Evolutionary conservation across 345 rosid genomes (phyloP).

Genomic region (Acer campestre): DNA sequence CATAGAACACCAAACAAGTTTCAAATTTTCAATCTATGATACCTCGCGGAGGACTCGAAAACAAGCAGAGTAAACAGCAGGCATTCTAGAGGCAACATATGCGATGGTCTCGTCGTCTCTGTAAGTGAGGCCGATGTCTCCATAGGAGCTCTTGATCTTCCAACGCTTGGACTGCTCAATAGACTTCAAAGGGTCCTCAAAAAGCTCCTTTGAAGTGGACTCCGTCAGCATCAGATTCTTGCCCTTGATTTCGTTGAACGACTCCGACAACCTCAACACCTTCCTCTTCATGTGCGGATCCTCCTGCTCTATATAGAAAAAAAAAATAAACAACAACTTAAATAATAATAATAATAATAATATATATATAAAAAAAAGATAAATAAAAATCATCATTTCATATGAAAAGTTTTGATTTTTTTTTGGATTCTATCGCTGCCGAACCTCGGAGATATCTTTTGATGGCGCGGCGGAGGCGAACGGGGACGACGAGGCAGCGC

Average conservation of each 20-base stretch:
- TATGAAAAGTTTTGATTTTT: neutral
- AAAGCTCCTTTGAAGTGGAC: slow-evolving; percentile 64
- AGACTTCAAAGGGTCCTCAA: slow-evolving; percentile 82
- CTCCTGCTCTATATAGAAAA: slow-evolving; percentile 54
- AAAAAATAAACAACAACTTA: too few relatives aligned
- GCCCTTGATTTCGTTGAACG: slow-evolving; percentile 69
- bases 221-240: slow-evolving; percentile 53
- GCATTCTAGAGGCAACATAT: slow-evolving; percentile 96
- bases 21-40: neutral
- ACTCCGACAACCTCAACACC: slow-evolving; percentile 69
- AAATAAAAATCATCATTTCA: neutral
- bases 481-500: slow-evolving; percentile 73
- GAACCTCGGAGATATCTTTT: slow-evolving; percentile 74
- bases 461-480: slow-evolving; percentile 87
- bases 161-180: slow-evolving; percentile 72
- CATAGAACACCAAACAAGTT: neutral
- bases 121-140: slow-evolving; percentile 80
- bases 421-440: too few relatives aligned
- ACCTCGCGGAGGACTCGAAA: slow-evolving; percentile 83
- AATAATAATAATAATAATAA: too few relatives aligned
- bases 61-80: slow-evolving; percentile 89
- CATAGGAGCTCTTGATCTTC: slow-evolving; percentile 84
- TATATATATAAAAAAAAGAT: too few relatives aligned
- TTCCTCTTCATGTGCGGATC: slow-evolving; percentile 83
- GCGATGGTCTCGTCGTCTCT: slow-evolving; percentile 84